Base-by-base conservation (phyloP, 192 early-diverging fungal genomes). In the Neocallimastix lanati region DNA sequence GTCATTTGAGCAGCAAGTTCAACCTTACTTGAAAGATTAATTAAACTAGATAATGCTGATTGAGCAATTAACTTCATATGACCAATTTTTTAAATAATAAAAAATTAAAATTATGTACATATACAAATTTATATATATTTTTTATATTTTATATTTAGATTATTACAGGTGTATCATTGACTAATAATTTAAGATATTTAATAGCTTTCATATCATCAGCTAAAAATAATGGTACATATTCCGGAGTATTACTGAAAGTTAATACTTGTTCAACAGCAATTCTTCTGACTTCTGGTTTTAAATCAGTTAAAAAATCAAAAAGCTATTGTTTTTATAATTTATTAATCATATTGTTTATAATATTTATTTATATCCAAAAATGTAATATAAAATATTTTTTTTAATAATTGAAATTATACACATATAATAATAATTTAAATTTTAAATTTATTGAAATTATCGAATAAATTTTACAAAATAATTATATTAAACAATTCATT, bases 1-100 rank as follows among this genome's bases (percentile, higher is more conserved):
- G 92, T 87, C 78, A 98, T 86, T 81, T 88, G 85, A 11, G 81
- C 79, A 58, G 90, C 85, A n/a, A 94, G 82, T 29, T 83, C 83
- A 5, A 82, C 76, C 80, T 96, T 93, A 18, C 86, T 86, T 18
- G 93, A 92, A 58, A 97, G 83, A 85, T 97, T 98, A 77, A 98
- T 91, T 37, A 98, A 86, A 35, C 92, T 85, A 78, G 87, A 87
- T 77, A 96, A 82, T 1, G 94, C 93, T 80, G 94, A 92, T 83
- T 96, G 94, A 28, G 94, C 94, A 25, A 89, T 93, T 12, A 91
- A 77, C 94, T 33, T 33, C 11, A 33, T 33, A 6, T 33, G 11
- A 33, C 11, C 3, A 33, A 33, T 33, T 33, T 6, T 33, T 6
- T 33, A 33, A 33, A 6, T 33, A 33, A 33, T 6, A 33, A 33